phyloP scores from a whole-genome alignment of 306 rosid genomes.

The Pterocarpus macrocarpus region DNA sequence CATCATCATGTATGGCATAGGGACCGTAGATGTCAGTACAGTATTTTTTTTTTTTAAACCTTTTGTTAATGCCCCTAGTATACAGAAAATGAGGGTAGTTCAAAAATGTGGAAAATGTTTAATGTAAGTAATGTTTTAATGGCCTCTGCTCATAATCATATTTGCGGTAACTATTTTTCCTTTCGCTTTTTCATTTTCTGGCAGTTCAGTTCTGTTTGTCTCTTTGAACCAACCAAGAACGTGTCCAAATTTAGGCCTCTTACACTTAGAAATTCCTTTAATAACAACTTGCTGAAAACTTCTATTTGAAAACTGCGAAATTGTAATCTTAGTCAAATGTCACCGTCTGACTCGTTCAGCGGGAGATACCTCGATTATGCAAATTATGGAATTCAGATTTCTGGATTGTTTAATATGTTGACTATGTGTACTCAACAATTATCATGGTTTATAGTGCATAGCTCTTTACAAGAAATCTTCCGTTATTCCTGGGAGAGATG shows the following conservation, averaged over 20 bases:
- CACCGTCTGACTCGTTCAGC: neutral
- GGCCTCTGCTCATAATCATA: neutral
- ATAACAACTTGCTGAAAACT: neutral
- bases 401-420: constrained; percentile 2
- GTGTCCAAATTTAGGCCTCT: neutral
- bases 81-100: constrained; percentile 10
- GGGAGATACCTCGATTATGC: neutral
- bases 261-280: neutral
- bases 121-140: neutral
- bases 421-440: neutral
- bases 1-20: constrained; percentile 30
- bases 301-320: constrained; percentile 10
- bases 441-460: neutral
- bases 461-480: neutral
- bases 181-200: neutral
- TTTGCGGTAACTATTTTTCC: neutral
- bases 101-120: neutral
- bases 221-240: neutral
- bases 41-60: neutral
- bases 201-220: neutral
- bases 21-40: constrained; percentile 43
- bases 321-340: neutral
- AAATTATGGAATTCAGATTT: neutral
- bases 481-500: neutral
- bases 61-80: neutral